Conservation (phyloP, 176 grass and related monocot species). For the Bothriochloa decipiens region DNA sequence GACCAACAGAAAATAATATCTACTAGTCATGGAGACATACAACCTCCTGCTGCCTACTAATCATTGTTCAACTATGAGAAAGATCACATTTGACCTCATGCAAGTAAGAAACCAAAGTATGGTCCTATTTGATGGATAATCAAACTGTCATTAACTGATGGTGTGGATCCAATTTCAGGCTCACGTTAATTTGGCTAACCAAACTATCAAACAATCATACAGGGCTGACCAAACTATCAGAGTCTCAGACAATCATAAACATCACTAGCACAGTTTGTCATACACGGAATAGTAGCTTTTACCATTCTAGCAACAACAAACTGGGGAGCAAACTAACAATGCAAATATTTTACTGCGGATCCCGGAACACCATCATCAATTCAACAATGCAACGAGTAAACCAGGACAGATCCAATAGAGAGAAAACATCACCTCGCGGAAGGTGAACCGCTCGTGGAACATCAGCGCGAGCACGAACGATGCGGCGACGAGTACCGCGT, state of each 20-base stretch:
- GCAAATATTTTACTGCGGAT: no score
- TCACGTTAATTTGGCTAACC: background rate
- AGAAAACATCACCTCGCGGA: slow-evolving; percentile 66
- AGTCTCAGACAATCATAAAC: background rate
- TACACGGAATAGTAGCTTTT: background rate
- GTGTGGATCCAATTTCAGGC: background rate
- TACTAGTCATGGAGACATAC: background rate
- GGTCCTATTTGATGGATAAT: background rate
- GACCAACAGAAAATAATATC: background rate
- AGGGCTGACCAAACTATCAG: background rate
- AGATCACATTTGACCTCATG: background rate
- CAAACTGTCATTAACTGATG: background rate
- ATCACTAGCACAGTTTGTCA: background rate
- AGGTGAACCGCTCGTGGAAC: slow-evolving; percentile 80
- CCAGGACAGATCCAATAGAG: background rate
- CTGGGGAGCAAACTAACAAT: background rate
- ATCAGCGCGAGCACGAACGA: slow-evolving; percentile 62
- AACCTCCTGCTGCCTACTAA: background rate
- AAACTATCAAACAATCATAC: background rate
- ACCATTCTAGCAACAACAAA: background rate
- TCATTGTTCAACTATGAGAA: background rate
- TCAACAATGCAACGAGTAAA: background rate
- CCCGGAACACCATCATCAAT: background rate
- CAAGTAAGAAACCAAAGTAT: slow-evolving; percentile 1
- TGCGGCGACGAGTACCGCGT: slow-evolving; percentile 44